phyloP scores from a whole-genome alignment of 768 basidiomycete species.

The Serpula lacrymans region DNA sequence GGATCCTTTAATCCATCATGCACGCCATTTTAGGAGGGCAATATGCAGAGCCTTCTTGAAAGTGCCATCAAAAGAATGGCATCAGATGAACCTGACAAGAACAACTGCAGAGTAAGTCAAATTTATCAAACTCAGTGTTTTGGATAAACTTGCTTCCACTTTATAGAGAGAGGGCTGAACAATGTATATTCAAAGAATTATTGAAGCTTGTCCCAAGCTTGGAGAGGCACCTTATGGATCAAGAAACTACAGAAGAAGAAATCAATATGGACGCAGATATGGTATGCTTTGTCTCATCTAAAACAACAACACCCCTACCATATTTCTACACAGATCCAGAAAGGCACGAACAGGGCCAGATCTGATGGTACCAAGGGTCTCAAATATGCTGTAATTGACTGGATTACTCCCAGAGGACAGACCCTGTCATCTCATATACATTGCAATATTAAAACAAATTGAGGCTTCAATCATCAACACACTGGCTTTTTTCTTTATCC shows the following conservation, averaged over 20 bases:
- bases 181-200: conserved; percentile 11
- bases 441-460: conserved; percentile 11
- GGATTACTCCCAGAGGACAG: conserved; percentile 13
- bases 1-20: conserved; percentile 18
- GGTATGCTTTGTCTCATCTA: conserved; percentile 9
- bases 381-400: conserved; percentile 12
- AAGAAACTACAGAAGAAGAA: conserved; percentile 9
- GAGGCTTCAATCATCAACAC: no score
- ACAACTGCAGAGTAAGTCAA: background rate
- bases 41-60: conserved; percentile 15
- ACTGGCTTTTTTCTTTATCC: background rate
- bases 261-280: conserved; percentile 12
- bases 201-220: conserved; percentile 13
- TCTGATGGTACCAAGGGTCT: no score
- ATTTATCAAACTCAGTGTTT: no score
- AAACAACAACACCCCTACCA: no score
- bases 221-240: conserved; percentile 10
- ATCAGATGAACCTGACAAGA: conserved; percentile 1
- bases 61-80: conserved; percentile 10
- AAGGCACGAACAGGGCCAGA: conserved; percentile 9
- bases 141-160: no score
- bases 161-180: conserved; percentile 11
- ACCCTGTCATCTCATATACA: conserved; percentile 8
- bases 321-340: conserved; percentile 13
- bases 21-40: conserved; percentile 17